A percentile compares a stretch with the other conserved stretches of the same genome.
phyloP scores from a whole-genome alignment of 2,329 filamentous ascomycete species.

The Trichoderma arundinaceum region DNA sequence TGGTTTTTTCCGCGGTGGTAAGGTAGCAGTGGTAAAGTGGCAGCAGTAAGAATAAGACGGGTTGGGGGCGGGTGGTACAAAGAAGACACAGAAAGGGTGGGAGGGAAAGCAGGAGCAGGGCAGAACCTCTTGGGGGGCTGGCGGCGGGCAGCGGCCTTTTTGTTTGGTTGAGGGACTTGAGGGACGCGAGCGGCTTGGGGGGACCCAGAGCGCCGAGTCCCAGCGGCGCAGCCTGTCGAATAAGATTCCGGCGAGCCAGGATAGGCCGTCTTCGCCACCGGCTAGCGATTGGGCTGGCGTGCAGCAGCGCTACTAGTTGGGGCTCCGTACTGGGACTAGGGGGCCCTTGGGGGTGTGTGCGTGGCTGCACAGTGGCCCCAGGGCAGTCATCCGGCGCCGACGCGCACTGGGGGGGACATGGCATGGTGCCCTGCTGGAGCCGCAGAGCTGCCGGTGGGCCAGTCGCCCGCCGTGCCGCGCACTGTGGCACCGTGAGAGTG shows the following conservation, averaged over 20 bases:
- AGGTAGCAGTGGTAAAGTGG: conserved; percentile 23
- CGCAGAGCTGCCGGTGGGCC: too few relatives aligned
- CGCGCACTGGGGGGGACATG: too few relatives aligned
- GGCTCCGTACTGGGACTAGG: conserved; percentile 16
- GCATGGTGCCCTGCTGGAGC: too few relatives aligned
- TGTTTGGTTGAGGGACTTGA: conserved; percentile 34
- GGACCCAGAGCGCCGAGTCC: conserved; percentile 38
- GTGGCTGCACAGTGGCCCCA: background rate
- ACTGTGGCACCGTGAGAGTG: conserved; percentile 18
- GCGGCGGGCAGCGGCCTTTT: conserved; percentile 41
- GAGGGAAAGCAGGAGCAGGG: conserved; percentile 31
- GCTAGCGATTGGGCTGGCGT: conserved; percentile 42
- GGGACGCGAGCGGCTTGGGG: conserved; percentile 2
- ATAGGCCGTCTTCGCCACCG: conserved; percentile 43
- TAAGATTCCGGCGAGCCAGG: conserved; percentile 37
- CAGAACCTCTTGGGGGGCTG: conserved; percentile 31
- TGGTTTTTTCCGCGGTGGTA: background rate
- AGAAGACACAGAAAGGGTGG: conserved; percentile 33
- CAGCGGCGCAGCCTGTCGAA: conserved; percentile 40
- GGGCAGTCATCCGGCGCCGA: background rate
- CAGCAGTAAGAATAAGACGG: conserved; percentile 31
- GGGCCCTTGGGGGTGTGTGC: conserved; percentile 2
- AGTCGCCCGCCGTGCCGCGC: background rate
- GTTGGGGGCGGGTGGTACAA: conserved; percentile 34
- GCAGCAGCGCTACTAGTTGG: conserved; percentile 35